phyloP scores from a whole-genome alignment of 148 eudicot species.

The Spergularia marina region DNA sequence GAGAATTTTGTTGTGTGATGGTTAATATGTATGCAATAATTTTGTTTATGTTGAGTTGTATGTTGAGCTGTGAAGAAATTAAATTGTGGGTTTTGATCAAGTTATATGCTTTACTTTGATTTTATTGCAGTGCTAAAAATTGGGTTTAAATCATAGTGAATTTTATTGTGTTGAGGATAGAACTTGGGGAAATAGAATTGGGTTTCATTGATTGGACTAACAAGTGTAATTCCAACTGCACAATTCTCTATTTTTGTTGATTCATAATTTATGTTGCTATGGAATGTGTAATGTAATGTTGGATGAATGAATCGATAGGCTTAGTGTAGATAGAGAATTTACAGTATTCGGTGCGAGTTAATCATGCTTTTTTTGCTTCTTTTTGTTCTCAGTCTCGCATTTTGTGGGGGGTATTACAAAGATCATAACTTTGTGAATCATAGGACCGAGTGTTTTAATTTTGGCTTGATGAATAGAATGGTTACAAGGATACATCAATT shows the following conservation, averaged over 20 bases:
- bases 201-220: background rate
- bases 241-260: background rate
- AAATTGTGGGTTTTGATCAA: too few relatives aligned
- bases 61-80: too few relatives aligned
- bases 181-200: background rate
- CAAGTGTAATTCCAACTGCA: background rate
- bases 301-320: background rate
- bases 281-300: background rate
- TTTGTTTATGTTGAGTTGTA: conserved; percentile 27
- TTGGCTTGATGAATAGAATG: background rate
- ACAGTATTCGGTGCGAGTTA: background rate
- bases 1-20: background rate
- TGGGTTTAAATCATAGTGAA: background rate
- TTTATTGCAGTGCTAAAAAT: background rate
- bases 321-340: conserved; percentile 51
- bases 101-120: background rate
- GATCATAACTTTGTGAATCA: background rate
- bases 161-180: background rate
- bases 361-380: background rate
- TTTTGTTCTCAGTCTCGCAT: background rate
- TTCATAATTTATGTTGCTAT: background rate
- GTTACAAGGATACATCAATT: background rate
- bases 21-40: background rate
- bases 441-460: background rate
- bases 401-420: background rate